Evolutionary conservation across 2,329 filamentous ascomycete genomes (phyloP), one percentile per base, ranked within the genome.

Genomic region (Exutisphaerella laricina): DNA sequence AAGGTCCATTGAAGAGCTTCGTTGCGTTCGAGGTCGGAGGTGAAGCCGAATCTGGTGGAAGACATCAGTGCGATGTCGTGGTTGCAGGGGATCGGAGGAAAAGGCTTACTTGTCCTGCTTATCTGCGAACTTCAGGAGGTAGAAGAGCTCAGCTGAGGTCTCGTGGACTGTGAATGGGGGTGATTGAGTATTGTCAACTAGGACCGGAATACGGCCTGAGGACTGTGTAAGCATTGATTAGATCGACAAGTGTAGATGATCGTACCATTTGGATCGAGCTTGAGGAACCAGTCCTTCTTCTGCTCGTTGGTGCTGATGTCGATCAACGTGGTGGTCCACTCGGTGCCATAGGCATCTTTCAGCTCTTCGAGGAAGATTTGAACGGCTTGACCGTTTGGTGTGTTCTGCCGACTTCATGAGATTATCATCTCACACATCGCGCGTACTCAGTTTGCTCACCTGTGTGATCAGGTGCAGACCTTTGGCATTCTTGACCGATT

Each of bases 321-420:
- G 52, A 74, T 71, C n/a, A 72, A 37, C 2, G 65, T 71, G 3
- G 65, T 70, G 1, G 65, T 71, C 66, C 67, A 77, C 44, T 71
- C 53, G 1, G 65, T 70, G 32, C 70, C 71, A 54, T 78, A 78
- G 21, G 48, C 50, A 21, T 71, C 69, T 30, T 70, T 69, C 17
- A 78, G 62, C 55, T 78, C 74, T 53, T 78, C 74, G n/a, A 76
- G 69, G 48, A 75, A 61, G 55, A 76, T 75, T 54, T 74, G 71
- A 1, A 73, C 68, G 16, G 73, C 72, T 48, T 71, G 65, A 20
- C 72, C 72, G 56, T 76, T 77, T 29, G 72, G 72, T 2, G 73
- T 75, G 51, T 58, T 68, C 54, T 66, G n/a, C n/a, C n/a, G n/a
- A n/a, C n/a, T n/a, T n/a, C n/a, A n/a, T n/a, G n/a, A n/a, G n/a